These are phyloP conservation scores for Sergeia podlipaevii DNA, from an alignment of 208 protist genomes.

Conservation along the genomic window DNA sequence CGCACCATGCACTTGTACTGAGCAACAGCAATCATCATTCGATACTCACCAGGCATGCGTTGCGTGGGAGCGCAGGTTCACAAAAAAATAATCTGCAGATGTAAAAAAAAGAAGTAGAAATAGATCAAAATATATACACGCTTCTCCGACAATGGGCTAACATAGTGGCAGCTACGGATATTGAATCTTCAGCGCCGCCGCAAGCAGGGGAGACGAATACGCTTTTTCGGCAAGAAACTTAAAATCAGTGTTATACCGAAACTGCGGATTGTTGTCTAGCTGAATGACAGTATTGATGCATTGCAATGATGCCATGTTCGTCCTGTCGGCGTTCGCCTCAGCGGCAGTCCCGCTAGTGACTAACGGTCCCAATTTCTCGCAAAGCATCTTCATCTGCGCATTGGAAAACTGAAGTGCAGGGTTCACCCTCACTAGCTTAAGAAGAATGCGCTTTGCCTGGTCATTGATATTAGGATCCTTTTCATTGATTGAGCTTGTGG, in stretches of 20 bases:
- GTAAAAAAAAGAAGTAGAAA: conserved; percentile 4
- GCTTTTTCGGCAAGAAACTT: conserved; percentile 25
- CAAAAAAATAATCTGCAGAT: background rate
- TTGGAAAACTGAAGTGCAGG: conserved; percentile 18
- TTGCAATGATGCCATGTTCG: conserved; percentile 24
- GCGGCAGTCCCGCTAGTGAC: conserved; percentile 11
- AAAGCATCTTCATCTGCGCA: conserved; percentile 23
- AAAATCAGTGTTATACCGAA: conserved; percentile 36
- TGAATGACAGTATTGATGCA: conserved; percentile 37
- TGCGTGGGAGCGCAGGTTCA: no score
- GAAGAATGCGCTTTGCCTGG: conserved; percentile 34
- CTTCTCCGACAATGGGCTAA: no score
- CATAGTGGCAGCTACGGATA: no score
- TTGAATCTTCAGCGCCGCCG: conserved; percentile 15
- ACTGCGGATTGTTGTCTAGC: conserved; percentile 17
- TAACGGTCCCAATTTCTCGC: conserved; percentile 38
- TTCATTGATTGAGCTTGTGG: conserved; percentile 38
- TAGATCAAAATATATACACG: background rate
- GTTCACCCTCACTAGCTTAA: conserved; percentile 36
- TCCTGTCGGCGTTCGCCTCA: conserved; percentile 13
- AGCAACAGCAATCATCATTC: no score
- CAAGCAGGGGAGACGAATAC: conserved; percentile 18
- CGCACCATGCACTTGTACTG: no score
- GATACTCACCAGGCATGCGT: no score
- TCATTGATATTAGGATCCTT: conserved; percentile 40